These are phyloP conservation scores for Lepiota brunneoincarnata DNA, from an alignment of 768 basidiomycete species.

Conservation along the genomic window DNA sequence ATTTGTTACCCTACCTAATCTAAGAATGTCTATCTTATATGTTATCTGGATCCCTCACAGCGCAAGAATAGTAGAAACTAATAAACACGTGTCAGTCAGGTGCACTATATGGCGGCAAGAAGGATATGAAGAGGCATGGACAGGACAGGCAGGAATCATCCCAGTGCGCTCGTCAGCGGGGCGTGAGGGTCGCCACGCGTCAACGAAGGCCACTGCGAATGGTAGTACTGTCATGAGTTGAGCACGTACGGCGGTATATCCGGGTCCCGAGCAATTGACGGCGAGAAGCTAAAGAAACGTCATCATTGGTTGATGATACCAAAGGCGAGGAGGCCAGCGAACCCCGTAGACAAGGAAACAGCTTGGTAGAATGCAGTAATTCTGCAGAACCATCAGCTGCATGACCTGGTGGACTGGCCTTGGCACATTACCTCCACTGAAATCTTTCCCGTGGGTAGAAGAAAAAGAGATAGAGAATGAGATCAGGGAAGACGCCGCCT, in stretches of 20 bases:
- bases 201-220: constrained; percentile 46
- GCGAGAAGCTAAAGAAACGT: constrained; percentile 51
- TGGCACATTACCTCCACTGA: constrained; percentile 40
- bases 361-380: constrained; percentile 49
- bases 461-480: constrained; percentile 54
- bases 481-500: constrained; percentile 59
- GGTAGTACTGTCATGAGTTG: constrained; percentile 66
- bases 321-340: constrained; percentile 66
- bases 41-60: too few relatives aligned
- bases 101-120: not conserved
- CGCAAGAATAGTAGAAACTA: constrained; percentile 36
- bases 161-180: not conserved
- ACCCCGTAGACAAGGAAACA: constrained; percentile 60
- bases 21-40: too few relatives aligned
- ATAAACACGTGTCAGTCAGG: not conserved
- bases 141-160: not conserved
- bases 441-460: constrained; percentile 52
- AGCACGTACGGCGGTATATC: constrained; percentile 49
- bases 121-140: not conserved
- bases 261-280: constrained; percentile 63
- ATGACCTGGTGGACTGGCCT: not conserved
- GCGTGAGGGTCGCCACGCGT: constrained; percentile 28
- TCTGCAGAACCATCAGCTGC: constrained; percentile 29
- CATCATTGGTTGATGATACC: constrained; percentile 46
- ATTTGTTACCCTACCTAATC: too few relatives aligned